These are phyloP conservation scores for Cyanidioschyzon merolae DNA, from an alignment of 23 red algal genomes.

Conservation along the genomic window DNA sequence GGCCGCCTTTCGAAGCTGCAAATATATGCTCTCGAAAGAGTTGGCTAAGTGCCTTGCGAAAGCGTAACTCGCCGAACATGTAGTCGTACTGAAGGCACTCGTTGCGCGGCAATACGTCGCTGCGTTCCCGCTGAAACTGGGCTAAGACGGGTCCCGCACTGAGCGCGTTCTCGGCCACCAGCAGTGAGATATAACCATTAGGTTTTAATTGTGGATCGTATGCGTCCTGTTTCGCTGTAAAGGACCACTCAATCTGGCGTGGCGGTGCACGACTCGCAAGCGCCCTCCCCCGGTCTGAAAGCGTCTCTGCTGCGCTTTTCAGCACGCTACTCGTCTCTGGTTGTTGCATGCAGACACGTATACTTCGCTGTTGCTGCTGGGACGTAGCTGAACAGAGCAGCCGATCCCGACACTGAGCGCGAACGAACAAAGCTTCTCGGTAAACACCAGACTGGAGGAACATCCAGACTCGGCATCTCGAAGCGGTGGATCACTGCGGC, in stretches of 20 bases:
- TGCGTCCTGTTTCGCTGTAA: slow-evolving; percentile 23
- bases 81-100: slow-evolving; percentile 40
- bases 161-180: slow-evolving; percentile 61
- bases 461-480: too few relatives aligned
- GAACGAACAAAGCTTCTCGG: too few relatives aligned
- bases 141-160: slow-evolving; percentile 35
- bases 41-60: slow-evolving; percentile 22
- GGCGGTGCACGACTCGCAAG: slow-evolving; percentile 14
- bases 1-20: slow-evolving; percentile 11
- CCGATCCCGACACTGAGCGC: too few relatives aligned
- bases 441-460: too few relatives aligned
- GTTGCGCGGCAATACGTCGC: background rate
- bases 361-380: too few relatives aligned
- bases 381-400: too few relatives aligned
- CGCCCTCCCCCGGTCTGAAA: background rate
- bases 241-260: slow-evolving; percentile 20
- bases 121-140: slow-evolving; percentile 16
- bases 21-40: slow-evolving; percentile 41
- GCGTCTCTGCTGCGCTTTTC: background rate
- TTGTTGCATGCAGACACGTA: too few relatives aligned
- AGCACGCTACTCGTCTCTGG: too few relatives aligned
- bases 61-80: slow-evolving; percentile 13
- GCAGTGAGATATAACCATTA: slow-evolving; percentile 45
- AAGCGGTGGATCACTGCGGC: too few relatives aligned
- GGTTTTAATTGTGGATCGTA: slow-evolving; percentile 37